phyloP scores from a whole-genome alignment of 1,139 yeast species.

The Tardiomyces blankii region DNA sequence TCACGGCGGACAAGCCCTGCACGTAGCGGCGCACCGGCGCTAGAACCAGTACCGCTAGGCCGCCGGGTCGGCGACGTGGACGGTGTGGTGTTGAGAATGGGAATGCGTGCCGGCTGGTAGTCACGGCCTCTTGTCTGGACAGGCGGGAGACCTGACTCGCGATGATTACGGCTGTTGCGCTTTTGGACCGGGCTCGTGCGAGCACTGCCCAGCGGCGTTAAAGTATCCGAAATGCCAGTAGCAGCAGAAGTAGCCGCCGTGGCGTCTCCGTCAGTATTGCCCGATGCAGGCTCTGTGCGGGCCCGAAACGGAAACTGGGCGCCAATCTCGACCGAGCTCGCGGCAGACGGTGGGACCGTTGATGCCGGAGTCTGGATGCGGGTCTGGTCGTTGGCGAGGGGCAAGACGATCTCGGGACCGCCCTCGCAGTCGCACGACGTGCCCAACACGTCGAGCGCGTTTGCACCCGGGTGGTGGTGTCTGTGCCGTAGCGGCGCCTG shows the following conservation, averaged over 20 bases:
- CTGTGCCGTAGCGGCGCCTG: neutral
- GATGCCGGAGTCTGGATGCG: constrained; percentile 25
- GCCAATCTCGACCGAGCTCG: constrained; percentile 21
- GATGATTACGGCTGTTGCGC: neutral
- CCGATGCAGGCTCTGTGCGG: constrained; percentile 3
- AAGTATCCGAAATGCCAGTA: too few species aligned
- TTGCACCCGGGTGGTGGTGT: neutral
- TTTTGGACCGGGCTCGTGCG: neutral
- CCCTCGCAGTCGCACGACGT: constrained; percentile 15
- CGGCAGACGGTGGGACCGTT: constrained; percentile 12
- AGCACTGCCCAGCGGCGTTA: neutral
- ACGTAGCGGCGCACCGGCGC: too few species aligned
- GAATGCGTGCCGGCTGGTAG: neutral
- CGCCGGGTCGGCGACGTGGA: neutral
- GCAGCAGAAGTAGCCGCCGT: too few species aligned
- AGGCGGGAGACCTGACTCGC: neutral
- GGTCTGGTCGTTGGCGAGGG: constrained; percentile 16
- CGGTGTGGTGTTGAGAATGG: neutral
- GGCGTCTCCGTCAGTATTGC: neutral
- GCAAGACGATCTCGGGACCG: constrained; percentile 14
- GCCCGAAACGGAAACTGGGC: constrained; percentile 22
- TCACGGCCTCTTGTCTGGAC: neutral
- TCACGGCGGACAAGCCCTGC: too few species aligned
- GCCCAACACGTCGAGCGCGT: constrained; percentile 7
- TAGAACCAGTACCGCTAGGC: neutral